Evolutionary conservation across 768 basidiomycete genomes (phyloP).

Genomic region (Boletus sensibilis): DNA sequence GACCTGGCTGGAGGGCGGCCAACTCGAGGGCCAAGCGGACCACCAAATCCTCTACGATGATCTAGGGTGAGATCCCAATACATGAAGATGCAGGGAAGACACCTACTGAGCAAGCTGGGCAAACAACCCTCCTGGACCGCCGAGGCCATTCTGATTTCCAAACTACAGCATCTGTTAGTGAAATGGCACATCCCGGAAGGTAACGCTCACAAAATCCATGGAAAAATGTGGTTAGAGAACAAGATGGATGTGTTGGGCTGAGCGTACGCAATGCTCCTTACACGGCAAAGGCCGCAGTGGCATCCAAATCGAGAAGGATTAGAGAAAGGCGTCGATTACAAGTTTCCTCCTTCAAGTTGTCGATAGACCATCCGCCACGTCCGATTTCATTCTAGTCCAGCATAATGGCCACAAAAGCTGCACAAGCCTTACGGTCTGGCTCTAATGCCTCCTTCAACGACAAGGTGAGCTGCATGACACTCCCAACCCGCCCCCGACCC

Average conservation of each 20-base stretch:
- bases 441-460: conserved; percentile 84
- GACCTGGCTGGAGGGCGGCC: conserved; percentile 61
- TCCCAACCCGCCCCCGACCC: background rate
- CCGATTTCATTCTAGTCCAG: conserved; percentile 9
- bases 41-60: conserved; percentile 50
- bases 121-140: conserved; percentile 58
- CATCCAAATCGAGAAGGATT: conserved; percentile 24
- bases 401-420: conserved; percentile 31
- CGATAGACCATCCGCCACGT: conserved; percentile 11
- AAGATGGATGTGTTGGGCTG: conserved; percentile 9
- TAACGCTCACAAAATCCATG: conserved; percentile 41
- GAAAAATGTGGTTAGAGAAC: conserved; percentile 21
- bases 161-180: conserved; percentile 32
- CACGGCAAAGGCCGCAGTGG: conserved; percentile 32
- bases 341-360: background rate
- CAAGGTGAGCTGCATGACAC: conserved; percentile 48
- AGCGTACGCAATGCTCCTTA: conserved; percentile 31
- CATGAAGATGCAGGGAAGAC: conserved; percentile 2
- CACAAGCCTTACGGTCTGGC: conserved; percentile 37
- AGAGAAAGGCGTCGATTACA: conserved; percentile 22
- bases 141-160: conserved; percentile 34
- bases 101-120: conserved; percentile 65
- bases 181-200: background rate
- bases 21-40: conserved; percentile 44
- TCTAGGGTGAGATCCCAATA: conserved; percentile 17